phyloP scores from a whole-genome alignment of 148 eudicot species.

The Euryodendron excelsum region DNA sequence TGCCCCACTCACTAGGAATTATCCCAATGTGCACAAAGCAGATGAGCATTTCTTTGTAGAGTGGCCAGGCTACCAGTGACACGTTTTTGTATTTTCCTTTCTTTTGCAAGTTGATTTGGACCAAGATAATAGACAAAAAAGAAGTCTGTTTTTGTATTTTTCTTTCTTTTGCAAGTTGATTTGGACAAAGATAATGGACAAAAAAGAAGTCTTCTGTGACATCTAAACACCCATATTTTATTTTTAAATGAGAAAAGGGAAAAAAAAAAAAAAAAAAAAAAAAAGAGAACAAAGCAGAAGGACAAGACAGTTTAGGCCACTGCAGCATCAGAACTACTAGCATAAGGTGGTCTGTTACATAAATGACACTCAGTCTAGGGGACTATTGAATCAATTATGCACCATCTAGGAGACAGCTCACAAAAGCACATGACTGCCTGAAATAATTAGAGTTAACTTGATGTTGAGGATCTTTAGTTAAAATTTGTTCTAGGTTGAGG shows the following conservation, averaged over 20 bases:
- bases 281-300: not conserved
- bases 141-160: too few species aligned
- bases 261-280: too few species aligned
- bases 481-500: not conserved
- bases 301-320: not conserved
- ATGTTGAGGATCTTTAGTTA: not conserved
- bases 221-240: not conserved
- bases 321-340: not conserved
- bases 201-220: not conserved
- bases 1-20: slow-evolving; percentile 32
- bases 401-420: too few species aligned
- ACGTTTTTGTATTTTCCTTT: not conserved
- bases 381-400: not conserved
- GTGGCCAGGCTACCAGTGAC: slow-evolving; percentile 22
- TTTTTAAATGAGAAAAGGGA: not conserved
- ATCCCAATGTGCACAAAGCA: slow-evolving; percentile 29
- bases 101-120: slow-evolving; percentile 16
- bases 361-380: not conserved
- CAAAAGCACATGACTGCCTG: not conserved
- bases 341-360: not conserved
- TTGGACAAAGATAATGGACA: not conserved
- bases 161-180: slow-evolving; percentile 19
- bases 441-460: not conserved
- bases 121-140: not conserved
- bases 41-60: slow-evolving; percentile 24